Percentiles rank a stretch among this genome's conserved stretches.
phyloP scores from a whole-genome alignment of 495 filamentous ascomycete species.

The Darksidea phi region DNA sequence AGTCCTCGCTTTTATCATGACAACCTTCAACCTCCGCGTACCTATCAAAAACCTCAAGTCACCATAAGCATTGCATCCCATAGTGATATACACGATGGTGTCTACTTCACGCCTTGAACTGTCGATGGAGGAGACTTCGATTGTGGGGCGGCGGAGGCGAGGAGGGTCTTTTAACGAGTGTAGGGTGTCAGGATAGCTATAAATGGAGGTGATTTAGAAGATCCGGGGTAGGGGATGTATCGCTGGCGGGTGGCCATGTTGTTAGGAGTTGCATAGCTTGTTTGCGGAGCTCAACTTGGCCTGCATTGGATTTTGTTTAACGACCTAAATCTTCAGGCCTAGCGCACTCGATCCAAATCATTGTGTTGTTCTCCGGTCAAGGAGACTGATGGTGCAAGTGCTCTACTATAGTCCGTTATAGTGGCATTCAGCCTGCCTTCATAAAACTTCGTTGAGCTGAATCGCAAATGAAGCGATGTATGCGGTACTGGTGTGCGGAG shows the following conservation, averaged over 20 bases:
- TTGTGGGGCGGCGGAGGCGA: slow-evolving; percentile 39
- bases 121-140: slow-evolving; percentile 51
- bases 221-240: neutral
- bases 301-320: slow-evolving; percentile 50
- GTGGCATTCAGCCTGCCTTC: slow-evolving; percentile 47
- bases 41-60: slow-evolving; percentile 56
- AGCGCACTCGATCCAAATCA: slow-evolving; percentile 48
- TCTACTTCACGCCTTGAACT: slow-evolving; percentile 57
- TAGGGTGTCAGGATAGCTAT: slow-evolving; percentile 50
- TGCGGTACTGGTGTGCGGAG: slow-evolving; percentile 57
- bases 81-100: slow-evolving; percentile 52
- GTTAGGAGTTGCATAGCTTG: slow-evolving; percentile 42
- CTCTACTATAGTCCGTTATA: slow-evolving; percentile 32
- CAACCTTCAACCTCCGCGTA: slow-evolving; percentile 53
- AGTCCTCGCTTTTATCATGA: slow-evolving; percentile 49
- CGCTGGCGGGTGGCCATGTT: slow-evolving; percentile 4
- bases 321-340: slow-evolving; percentile 45
- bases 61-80: slow-evolving; percentile 48
- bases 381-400: slow-evolving; percentile 40
- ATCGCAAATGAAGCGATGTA: slow-evolving; percentile 51
- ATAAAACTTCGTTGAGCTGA: slow-evolving; percentile 53
- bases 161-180: slow-evolving; percentile 45
- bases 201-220: neutral
- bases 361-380: slow-evolving; percentile 41
- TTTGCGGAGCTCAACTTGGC: slow-evolving; percentile 44